Base-by-base conservation (phyloP, 345 rosid species). In the Camelina neglecta region DNA sequence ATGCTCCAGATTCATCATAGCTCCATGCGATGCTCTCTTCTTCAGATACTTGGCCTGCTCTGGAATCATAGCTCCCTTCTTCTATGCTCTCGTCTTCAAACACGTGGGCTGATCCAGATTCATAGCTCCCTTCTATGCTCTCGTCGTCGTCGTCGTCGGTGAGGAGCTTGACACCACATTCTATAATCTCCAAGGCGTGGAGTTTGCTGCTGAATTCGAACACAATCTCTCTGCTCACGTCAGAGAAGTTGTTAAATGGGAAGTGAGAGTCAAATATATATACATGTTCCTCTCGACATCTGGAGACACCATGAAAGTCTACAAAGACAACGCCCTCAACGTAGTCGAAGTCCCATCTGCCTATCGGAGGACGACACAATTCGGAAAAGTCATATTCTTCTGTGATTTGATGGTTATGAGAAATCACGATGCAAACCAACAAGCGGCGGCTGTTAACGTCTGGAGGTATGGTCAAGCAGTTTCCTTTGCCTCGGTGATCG, bases 81-180 rank as follows among this genome's bases (percentile, higher is more conserved):
- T 23, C 24, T 23, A 23, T 23, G 24, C 24, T 41, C 15, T 41
- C 47, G 7, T 48, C 53, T 16, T 51, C 35, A 54, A 11, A 54
- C 8, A 5, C 59, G 1, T 65, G 45, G 70, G 35, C 20, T 11
- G 7, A 41, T 55, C 31, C 64, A 26, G 55, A 55, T 68, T 42
- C 73, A 29, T 56, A 20, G 29, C 51, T 44, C 26, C n/a, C 26
- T 48, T 24, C 18, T 4, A 60, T 60, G 26, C 2, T 24, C 26
- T 24, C 26, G 26, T 24, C 29, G 18, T 45, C 18, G 18, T 18
- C 18, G 18, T 13, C 64, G 1, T 29, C 11, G 31, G 20, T 44
- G 6, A 33, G 35, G 49, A 71, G 21, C 59, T 39, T 56, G 59
- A 31, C 75, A 3, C 75, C 67, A 60, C 60, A 71, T 1, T 60